Evolutionary conservation across 208 protist genomes (phyloP).

Genomic region (Trypanosoma avium): DNA sequence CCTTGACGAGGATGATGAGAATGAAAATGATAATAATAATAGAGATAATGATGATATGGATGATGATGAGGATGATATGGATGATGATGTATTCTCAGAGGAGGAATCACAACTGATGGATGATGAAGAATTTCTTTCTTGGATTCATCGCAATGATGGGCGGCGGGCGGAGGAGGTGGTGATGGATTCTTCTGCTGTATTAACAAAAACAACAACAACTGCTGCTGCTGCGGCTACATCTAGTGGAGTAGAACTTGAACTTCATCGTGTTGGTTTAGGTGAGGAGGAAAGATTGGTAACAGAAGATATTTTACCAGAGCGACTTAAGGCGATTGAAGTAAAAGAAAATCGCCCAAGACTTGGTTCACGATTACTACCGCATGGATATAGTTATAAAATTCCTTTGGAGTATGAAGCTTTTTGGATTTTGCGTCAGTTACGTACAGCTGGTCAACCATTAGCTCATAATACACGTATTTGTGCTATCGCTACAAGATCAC

Average conservation of each 20-base stretch:
- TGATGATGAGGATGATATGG: slow-evolving; percentile 26
- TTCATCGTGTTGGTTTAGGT: slow-evolving; percentile 65
- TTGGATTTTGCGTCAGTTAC: slow-evolving; percentile 82
- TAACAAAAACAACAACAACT: too few species aligned
- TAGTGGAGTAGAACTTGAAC: slow-evolving; percentile 61
- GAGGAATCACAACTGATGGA: slow-evolving; percentile 35
- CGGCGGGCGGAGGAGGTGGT: slow-evolving; percentile 14
- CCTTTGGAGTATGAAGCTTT: slow-evolving; percentile 67
- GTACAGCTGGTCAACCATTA: slow-evolving; percentile 67
- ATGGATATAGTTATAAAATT: slow-evolving; percentile 56
- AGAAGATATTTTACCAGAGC: slow-evolving; percentile 61
- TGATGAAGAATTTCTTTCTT: slow-evolving; percentile 61
- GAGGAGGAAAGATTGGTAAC: slow-evolving; percentile 37
- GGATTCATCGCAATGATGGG: slow-evolving; percentile 56
- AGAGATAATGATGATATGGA: slow-evolving; percentile 17
- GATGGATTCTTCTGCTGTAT: too few species aligned
- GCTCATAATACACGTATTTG: slow-evolving; percentile 78
- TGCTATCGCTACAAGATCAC: slow-evolving; percentile 48
- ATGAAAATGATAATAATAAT: not conserved
- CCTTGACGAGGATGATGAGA: slow-evolving; percentile 28
- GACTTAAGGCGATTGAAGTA: slow-evolving; percentile 45
- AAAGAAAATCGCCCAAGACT: slow-evolving; percentile 40
- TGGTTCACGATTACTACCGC: slow-evolving; percentile 41
- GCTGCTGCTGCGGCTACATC: not conserved
- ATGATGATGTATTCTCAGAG: slow-evolving; percentile 32